Conservation (phyloP, 495 filamentous ascomycete species). For the Copromyces sp. region DNA sequence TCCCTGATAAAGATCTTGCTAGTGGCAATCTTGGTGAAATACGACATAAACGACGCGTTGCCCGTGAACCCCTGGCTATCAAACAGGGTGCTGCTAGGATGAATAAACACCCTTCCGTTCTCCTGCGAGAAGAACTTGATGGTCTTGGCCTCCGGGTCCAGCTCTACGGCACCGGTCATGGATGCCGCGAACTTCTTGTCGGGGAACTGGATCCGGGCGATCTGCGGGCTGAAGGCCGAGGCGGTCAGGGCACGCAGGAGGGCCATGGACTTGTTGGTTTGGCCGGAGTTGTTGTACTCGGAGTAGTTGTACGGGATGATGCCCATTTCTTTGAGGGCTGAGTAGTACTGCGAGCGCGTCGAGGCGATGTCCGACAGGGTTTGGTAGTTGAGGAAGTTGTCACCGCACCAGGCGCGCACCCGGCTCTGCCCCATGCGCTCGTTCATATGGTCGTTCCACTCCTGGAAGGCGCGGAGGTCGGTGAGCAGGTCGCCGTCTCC, state of each 20-base stretch:
- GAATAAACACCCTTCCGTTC: slow-evolving; percentile 81
- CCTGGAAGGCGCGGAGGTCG: slow-evolving; percentile 71
- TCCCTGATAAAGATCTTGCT: slow-evolving; percentile 84
- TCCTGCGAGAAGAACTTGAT: slow-evolving; percentile 90
- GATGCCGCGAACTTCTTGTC: slow-evolving; percentile 89
- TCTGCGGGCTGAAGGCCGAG: slow-evolving; percentile 80
- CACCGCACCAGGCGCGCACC: slow-evolving; percentile 70
- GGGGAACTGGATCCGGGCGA: slow-evolving; percentile 82
- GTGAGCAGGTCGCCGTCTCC: slow-evolving; percentile 82
- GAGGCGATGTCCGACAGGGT: slow-evolving; percentile 79
- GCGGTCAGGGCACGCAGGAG: slow-evolving; percentile 85
- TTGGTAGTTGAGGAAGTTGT: slow-evolving; percentile 75
- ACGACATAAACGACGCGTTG: slow-evolving; percentile 61
- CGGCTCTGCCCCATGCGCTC: slow-evolving; percentile 46
- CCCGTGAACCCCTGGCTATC: slow-evolving; percentile 63
- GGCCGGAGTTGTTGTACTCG: slow-evolving; percentile 33
- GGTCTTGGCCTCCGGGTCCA: slow-evolving; percentile 83
- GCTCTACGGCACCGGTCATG: slow-evolving; percentile 74
- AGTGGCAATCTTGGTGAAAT: slow-evolving; percentile 84
- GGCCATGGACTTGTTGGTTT: slow-evolving; percentile 24
- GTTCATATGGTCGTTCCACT: slow-evolving; percentile 59
- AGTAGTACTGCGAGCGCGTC: slow-evolving; percentile 75
- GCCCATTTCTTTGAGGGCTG: slow-evolving; percentile 75
- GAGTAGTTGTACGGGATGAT: slow-evolving; percentile 45
- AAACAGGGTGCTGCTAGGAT: slow-evolving; percentile 80